These are phyloP conservation scores for Neoscytalidium dimidiatum DNA, from an alignment of 2,329 filamentous ascomycete species.

Conservation along the genomic window DNA sequence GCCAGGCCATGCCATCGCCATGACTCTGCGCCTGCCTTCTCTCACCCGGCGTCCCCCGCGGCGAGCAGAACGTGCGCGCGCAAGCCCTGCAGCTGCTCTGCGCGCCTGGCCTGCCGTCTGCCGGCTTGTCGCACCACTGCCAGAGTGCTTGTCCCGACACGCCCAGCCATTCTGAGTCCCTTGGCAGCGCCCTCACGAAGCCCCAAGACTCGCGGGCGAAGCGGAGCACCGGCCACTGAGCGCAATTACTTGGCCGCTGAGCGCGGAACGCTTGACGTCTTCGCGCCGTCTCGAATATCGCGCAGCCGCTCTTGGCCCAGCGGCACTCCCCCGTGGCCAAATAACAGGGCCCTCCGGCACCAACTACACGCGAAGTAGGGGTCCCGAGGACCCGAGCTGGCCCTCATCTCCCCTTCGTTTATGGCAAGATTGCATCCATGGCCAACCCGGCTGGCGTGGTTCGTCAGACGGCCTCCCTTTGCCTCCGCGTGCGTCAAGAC, in stretches of 20 bases:
- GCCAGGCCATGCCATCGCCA: background rate
- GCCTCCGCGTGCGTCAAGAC: slow-evolving; percentile 9
- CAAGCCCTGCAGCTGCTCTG: background rate
- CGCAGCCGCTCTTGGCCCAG: slow-evolving; percentile 16
- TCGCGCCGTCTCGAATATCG: slow-evolving; percentile 16
- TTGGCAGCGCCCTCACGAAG: slow-evolving; percentile 3
- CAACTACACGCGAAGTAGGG: background rate
- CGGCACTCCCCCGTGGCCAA: slow-evolving; percentile 3
- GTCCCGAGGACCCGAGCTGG: background rate
- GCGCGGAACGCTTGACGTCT: slow-evolving; percentile 12
- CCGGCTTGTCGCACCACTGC: slow-evolving; percentile 16
- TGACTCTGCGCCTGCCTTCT: background rate
- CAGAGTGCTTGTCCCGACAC: slow-evolving; percentile 18
- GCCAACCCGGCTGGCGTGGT: background rate
- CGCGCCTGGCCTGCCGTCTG: background rate
- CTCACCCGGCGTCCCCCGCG: background rate
- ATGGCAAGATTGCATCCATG: slow-evolving; percentile 9
- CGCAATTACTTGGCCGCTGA: slow-evolving; percentile 21
- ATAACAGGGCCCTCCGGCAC: slow-evolving; percentile 11
- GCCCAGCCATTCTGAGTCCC: slow-evolving; percentile 13
- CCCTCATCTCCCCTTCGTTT: slow-evolving; percentile 15
- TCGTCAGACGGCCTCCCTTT: background rate
- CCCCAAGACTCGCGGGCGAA: slow-evolving; percentile 13
- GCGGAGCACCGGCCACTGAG: slow-evolving; percentile 18
- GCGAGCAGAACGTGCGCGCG: background rate